Base-by-base conservation (phyloP, 1,139 yeast genomes). In the Wickerhamomyces sp. region DNA sequence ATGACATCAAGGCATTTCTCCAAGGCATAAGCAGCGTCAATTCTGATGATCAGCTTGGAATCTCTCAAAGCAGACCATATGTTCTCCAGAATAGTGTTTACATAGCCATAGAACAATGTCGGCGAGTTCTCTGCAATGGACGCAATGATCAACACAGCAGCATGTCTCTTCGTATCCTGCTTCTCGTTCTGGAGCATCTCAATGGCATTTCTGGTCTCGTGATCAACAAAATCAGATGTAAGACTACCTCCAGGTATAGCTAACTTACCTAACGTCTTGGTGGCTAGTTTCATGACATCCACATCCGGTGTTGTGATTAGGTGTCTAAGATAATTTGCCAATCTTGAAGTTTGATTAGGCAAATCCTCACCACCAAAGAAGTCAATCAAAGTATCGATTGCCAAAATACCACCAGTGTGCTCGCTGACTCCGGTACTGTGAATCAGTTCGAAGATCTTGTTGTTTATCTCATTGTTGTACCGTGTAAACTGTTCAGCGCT, bases 141-240 rank as follows among this genome's bases (percentile, higher is more conserved):
- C 12, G 83, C 75, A 30, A 91, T 74, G 38, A 88, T 81, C 37
- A 91, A 66, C 15, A 91, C 81, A 1, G 97, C 95, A 0, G 96
- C 96, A 57, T 88, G 96, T 44, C 95, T 74, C 51, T 94, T 73
- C 36, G 74, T 74, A 49, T 87, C 96, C 52, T 83, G 89, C 47
- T 86, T 80, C 47, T 82, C 89, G 32, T 75, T 78, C 38, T 84
- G 89, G 23, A 91, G 70, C 94, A 96, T 84, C 57, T 91, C 97
- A 35, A 89, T 69, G 30, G 96, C 88, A 37, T 88, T 70, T 52
- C 84, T 85, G 11, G 93, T 93, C 56, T 91, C 96, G 49, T 78
- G 84, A 45, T 89, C 96, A 20, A 91, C 96, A 58, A 91, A 82
- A 38, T 88, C 96, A 1, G 94, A 88, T 0, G 95, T 86, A 37